Evolutionary conservation across 768 basidiomycete species (phyloP).

Genomic region (Lactarius vividus): DNA sequence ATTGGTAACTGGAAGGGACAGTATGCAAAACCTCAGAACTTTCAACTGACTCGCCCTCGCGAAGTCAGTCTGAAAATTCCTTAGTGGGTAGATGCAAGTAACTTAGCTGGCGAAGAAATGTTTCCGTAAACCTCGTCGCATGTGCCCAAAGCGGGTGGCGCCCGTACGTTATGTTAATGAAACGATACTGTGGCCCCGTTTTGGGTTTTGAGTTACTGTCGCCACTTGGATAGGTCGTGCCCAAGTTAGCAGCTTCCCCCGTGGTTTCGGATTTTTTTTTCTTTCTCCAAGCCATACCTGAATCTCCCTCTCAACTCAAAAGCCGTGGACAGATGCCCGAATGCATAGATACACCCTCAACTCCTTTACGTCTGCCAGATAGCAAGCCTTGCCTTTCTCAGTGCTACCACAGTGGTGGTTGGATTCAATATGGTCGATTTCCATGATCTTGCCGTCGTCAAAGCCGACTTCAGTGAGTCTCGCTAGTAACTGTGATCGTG

Average conservation of each 20-base stretch:
- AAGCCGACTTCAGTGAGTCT: not conserved
- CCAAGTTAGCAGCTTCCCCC: not conserved
- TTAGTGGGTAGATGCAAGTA: too few species aligned
- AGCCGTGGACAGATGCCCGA: not conserved
- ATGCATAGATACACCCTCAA: not conserved
- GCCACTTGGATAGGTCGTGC: not conserved
- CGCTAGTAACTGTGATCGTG: too few species aligned
- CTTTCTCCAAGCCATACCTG: not conserved
- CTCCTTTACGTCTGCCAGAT: not conserved
- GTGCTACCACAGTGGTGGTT: not conserved
- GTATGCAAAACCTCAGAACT: not conserved
- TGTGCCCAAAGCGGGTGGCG: too few species aligned
- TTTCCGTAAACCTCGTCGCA: not conserved
- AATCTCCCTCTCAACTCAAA: not conserved
- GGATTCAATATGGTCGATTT: slow-evolving; percentile 7
- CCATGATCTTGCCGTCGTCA: not conserved
- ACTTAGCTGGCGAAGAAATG: not conserved
- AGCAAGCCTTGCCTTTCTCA: not conserved
- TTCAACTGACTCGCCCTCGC: too few species aligned
- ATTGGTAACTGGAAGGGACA: not conserved
- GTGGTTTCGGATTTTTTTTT: not conserved
- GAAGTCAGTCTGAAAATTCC: not conserved
- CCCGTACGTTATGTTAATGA: slow-evolving; percentile 3
- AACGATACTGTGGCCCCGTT: not conserved
- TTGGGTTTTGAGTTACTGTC: not conserved